A percentile compares a stretch with the other conserved stretches of the same genome.
phyloP scores from a whole-genome alignment of 345 rosid genomes.

The Populus simonii region DNA sequence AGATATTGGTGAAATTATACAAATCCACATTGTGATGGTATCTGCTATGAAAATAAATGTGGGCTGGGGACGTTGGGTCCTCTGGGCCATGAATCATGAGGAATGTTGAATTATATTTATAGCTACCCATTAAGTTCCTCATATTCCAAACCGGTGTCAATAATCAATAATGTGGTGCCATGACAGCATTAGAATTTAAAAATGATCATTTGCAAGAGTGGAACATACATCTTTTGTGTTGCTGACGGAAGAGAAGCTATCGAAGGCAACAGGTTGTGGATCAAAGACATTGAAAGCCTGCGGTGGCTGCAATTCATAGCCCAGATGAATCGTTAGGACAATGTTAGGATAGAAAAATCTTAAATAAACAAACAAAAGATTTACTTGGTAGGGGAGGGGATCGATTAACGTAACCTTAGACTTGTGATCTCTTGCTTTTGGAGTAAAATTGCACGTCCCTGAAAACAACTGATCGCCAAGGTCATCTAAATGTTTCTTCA shows the following conservation, averaged over 20 bases:
- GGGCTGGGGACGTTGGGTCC: background rate
- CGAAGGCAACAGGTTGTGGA: conserved; percentile 38
- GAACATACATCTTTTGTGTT: conserved; percentile 62
- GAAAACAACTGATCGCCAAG: conserved; percentile 83
- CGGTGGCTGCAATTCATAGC: conserved; percentile 48
- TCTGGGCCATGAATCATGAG: background rate
- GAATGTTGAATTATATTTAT: background rate
- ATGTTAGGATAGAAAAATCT: background rate
- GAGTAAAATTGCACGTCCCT: conserved; percentile 57
- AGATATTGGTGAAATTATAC: background rate
- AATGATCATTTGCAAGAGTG: background rate
- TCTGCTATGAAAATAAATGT: background rate
- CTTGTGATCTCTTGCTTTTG: conserved; percentile 38
- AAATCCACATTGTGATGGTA: background rate
- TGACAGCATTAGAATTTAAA: background rate
- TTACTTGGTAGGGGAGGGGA: background rate
- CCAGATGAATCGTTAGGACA: background rate
- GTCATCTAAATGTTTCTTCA: conserved; percentile 60
- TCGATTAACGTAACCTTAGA: conserved; percentile 38
- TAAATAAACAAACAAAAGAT: background rate
- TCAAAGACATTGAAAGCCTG: conserved; percentile 79
- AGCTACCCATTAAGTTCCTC: background rate
- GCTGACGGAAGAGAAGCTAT: conserved; percentile 37
- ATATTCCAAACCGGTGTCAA: background rate
- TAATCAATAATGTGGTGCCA: background rate